Evolutionary conservation across 2,329 filamentous ascomycete genomes (phyloP), one percentile per base, ranked within the genome.

Genomic region (Fusarium miscanthi): DNA sequence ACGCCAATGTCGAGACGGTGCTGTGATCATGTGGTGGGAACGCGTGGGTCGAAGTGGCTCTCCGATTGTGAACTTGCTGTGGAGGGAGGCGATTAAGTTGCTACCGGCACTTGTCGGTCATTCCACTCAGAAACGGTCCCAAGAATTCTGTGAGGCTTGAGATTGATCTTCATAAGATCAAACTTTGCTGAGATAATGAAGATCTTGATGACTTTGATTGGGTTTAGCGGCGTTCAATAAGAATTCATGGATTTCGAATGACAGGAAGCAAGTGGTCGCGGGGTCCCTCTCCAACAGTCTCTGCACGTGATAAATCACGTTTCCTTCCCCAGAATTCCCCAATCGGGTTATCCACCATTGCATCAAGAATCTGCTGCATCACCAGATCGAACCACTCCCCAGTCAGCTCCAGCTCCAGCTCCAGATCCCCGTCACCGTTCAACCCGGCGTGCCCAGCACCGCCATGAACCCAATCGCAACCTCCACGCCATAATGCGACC

Each of bases 401-500:
- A 66, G 48, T 62, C 63, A 45, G 59, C 40, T 54, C 35, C 53
- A 66, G 30, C 38, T 54, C 33, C 23, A 25, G 23, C 23, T 25
- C 38, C 31, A 66, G 30, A 35, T 52, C 33, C 35, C 27, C 68
- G 52, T 72, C 25, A 27, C 31, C 25, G 35, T 65, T 51, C 53
- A 71, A 46, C 63, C 75, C 72, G 72, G 74, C 41, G 54, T 49
- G 41, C 5, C 54, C 33, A 48, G 54, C 31, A 49, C 54, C 54
- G 31, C 76, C 75, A 80, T 80, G 77, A 78, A 77, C 72, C 69
- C 66, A 72, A 72, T 37, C 72, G 70, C 67, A 71, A 72, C n/a
- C 72, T 70, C 63, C 69, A 72, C 75, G 74, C 75, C 78, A 80
- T 69, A 63, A 80, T 80, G 79, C 78, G 78, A 79, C 78, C 78